Evolutionary conservation across 2,329 filamentous ascomycete species (phyloP), one percentile per base, ranked within the genome.

Genomic region (Xylaria sp.): DNA sequence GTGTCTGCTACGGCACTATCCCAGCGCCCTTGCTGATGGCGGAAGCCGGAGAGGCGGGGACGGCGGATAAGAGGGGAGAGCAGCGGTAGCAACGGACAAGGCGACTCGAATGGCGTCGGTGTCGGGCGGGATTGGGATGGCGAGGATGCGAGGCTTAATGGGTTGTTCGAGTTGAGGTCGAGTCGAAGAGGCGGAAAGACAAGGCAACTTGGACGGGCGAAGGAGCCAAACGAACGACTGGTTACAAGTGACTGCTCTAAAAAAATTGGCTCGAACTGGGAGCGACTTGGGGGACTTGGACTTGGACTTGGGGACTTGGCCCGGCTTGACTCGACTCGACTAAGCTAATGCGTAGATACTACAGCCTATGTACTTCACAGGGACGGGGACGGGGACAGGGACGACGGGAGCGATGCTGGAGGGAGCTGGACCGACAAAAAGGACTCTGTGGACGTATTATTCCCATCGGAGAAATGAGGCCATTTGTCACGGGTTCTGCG

Each of bases 161-260:
- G 48, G 48, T 11, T 50, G 48, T 10, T 50, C 48, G 48, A 23
- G 54, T 19, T 47, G 39, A 55, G 56, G 39, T 55, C 52, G 49
- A 51, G 47, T 55, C 52, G 23, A 51, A 51, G 49, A 51, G 16
- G 23, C 11, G 10, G 13, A 34, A n/a, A 16, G 9, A 11, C 6
- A 42, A 42, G 4, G 23, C 23, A 30, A 30, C 23, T 30, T 30
- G 23, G 23, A 30, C 23, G 23, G 23, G 23, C 23, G 23, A 30
- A 30, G 23, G 23, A 30, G 5, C 23, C 23, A 30, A 30, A 30
- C 23, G 23, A 30, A 30, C 23, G 23, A 30, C 23, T 30, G 23
- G 23, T 30, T 30, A 30, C 23, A 30, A 30, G 23, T 30, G 23
- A 30, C 23, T 30, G 23, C 23, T 30, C 23, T 30, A 30, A 30